Base-by-base conservation (phyloP, 345 rosid genomes). In the Turritis glabra region DNA sequence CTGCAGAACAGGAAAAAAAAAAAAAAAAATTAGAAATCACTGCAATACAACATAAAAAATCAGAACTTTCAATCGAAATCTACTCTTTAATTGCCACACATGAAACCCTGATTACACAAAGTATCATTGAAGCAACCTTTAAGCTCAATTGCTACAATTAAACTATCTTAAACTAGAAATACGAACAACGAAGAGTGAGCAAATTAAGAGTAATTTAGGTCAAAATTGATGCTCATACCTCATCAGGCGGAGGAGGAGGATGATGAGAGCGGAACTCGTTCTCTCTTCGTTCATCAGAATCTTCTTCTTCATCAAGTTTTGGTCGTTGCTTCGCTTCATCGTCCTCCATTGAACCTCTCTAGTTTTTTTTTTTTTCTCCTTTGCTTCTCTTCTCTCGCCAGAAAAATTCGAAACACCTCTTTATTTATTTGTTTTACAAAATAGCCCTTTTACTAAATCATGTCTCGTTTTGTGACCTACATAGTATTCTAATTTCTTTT, bases 1-100 rank as follows among this genome's bases (percentile, higher is more conserved):
- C 96, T 94, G 90, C 79, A 86, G 8, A 69, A 6, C 26, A 58
- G n/a, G n/a, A n/a, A n/a, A n/a, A n/a, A n/a, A n/a, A n/a, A n/a
- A n/a, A n/a, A n/a, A n/a, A n/a, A n/a, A 44, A 70, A 7, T 2
- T 11, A 15, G 7, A 48, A 59, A 26, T 51, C 69, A 35, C 17
- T 58, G 8, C 74, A 22, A 44, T 57, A 32, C 17, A 13, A 4
- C 8, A n/a, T 41, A 50, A 10, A 54, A 74, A 67, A 47, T 33
- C 59, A 35, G 0, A 70, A 46, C 38, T 46, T 63, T 46, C 7
- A 52, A n/a, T 30, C 57, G 13, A 40, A 29, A 60, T 40, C 2
- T 5, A 69, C 64, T 8, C 50, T 67, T 17, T 8, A 25, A 74
- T 46, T 21, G 4, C 68, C 18, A 71, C 11, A 35, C 2, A 3